These are phyloP conservation scores for Talaromyces sp. DNA, from an alignment of 2,329 filamentous ascomycete genomes.

Conservation along the genomic window DNA sequence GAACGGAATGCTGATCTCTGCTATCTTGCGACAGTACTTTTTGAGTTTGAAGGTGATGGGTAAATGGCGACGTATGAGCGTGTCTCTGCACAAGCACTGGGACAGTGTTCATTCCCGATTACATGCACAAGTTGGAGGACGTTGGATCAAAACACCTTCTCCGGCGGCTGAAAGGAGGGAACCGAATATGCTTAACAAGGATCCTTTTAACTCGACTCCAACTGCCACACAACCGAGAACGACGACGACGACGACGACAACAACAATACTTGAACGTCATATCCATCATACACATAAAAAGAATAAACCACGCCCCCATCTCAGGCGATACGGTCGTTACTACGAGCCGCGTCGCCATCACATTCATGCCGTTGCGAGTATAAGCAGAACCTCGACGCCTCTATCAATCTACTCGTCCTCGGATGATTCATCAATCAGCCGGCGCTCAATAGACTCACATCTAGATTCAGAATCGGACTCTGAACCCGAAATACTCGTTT, in stretches of 20 bases:
- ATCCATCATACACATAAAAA: not conserved
- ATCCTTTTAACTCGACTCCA: constrained; percentile 21
- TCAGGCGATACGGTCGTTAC: constrained; percentile 18
- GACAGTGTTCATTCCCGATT: constrained; percentile 60
- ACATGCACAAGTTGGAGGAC: constrained; percentile 41
- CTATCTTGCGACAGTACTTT: constrained; percentile 86
- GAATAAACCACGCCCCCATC: constrained; percentile 7
- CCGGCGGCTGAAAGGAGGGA: constrained; percentile 20
- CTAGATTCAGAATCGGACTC: constrained; percentile 46
- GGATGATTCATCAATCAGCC: not conserved
- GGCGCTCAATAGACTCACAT: constrained; percentile 19
- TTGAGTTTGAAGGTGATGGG: constrained; percentile 79
- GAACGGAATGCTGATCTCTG: constrained; percentile 80
- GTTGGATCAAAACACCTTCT: constrained; percentile 48
- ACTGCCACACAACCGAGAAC: not conserved
- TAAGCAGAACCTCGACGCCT: not conserved
- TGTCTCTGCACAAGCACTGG: constrained; percentile 64
- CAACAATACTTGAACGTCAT: constrained; percentile 6
- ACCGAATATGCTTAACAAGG: constrained; percentile 42
- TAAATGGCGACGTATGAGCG: constrained; percentile 70
- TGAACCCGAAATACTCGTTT: constrained; percentile 39
- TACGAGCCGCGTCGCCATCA: constrained; percentile 8
- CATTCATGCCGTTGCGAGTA: not conserved
- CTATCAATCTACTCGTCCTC: constrained; percentile 9
- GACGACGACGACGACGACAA: constrained; percentile 6